Conservation (phyloP, 2,329 filamentous ascomycete species). For the Fusarium hostae region DNA sequence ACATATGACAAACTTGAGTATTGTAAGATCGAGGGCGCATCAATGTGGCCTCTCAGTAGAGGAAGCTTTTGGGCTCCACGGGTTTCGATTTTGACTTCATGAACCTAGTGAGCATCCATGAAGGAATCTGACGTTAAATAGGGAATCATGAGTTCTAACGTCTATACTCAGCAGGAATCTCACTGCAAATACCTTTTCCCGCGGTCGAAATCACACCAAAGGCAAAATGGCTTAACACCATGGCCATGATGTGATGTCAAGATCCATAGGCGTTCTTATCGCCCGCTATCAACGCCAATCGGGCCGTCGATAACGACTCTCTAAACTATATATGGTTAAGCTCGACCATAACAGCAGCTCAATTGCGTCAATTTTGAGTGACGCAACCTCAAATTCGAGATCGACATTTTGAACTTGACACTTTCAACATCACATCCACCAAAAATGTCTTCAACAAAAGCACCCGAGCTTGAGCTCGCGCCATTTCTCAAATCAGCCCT, state of each 20-base stretch:
- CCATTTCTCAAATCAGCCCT: constrained; percentile 36
- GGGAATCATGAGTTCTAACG: too few species aligned
- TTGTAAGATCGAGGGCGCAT: fast-evolving
- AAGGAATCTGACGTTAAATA: too few species aligned
- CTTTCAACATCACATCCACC: background rate
- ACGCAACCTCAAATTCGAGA: constrained; percentile 10
- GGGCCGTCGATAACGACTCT: background rate
- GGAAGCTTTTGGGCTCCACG: too few species aligned
- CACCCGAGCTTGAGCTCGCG: constrained; percentile 1
- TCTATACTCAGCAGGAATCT: too few species aligned
- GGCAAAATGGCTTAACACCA: background rate
- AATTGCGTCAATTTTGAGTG: constrained; percentile 37
- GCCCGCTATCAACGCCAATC: constrained; percentile 12
- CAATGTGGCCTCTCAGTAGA: fast-evolving
- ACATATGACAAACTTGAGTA: background rate
- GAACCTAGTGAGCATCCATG: background rate
- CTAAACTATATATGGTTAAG: constrained; percentile 13
- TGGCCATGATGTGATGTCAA: constrained; percentile 16
- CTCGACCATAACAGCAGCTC: background rate
- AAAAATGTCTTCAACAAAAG: constrained; percentile 23
- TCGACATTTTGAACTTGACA: background rate
- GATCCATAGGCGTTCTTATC: background rate
- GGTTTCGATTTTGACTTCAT: background rate
- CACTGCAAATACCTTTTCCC: too few species aligned
- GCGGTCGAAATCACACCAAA: too few species aligned